Conservation (phyloP, 805 yeast genomes). For the Isabelozyma pseudorhagii region DNA sequence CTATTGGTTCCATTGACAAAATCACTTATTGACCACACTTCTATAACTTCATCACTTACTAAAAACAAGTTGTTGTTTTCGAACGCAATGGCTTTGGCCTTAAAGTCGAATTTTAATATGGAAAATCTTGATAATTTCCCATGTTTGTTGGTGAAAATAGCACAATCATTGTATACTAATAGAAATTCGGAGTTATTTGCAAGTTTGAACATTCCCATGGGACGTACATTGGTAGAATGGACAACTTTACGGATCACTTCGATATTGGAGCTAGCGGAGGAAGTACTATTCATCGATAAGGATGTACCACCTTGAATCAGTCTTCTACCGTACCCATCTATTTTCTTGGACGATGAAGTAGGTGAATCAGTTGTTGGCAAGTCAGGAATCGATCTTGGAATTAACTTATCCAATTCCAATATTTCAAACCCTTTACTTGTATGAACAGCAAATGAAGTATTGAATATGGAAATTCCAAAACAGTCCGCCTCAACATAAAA, state of each 20-base stretch:
- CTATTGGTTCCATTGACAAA: slow-evolving; percentile 41
- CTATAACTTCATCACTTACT: slow-evolving; percentile 65
- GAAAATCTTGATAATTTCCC: slow-evolving; percentile 50
- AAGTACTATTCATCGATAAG: slow-evolving; percentile 1
- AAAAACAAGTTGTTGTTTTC: slow-evolving; percentile 34
- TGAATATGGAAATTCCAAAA: slow-evolving; percentile 58
- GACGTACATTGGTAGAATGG: slow-evolving; percentile 40
- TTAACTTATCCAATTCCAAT: slow-evolving; percentile 54
- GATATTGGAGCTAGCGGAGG: slow-evolving; percentile 12
- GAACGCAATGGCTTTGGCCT: slow-evolving; percentile 35
- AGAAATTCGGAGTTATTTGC: slow-evolving; percentile 51
- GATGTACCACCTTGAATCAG: slow-evolving; percentile 2
- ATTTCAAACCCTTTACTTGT: slow-evolving; percentile 67
- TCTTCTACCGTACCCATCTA: slow-evolving; percentile 30
- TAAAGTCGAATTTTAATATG: slow-evolving; percentile 41
- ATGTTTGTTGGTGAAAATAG: slow-evolving; percentile 58
- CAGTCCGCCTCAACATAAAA: slow-evolving; percentile 57
- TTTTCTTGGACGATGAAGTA: slow-evolving; percentile 13
- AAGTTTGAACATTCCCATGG: slow-evolving; percentile 65
- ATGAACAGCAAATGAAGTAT: slow-evolving; percentile 64
- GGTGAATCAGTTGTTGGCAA: slow-evolving; percentile 24
- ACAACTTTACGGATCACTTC: slow-evolving; percentile 40
- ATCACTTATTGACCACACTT: slow-evolving; percentile 59
- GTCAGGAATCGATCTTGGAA: slow-evolving; percentile 58
- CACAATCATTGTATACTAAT: slow-evolving; percentile 68